Evolutionary conservation across 192 early-diverging fungal genomes (phyloP).

Genomic region (Rhizophlyctis rosea): DNA sequence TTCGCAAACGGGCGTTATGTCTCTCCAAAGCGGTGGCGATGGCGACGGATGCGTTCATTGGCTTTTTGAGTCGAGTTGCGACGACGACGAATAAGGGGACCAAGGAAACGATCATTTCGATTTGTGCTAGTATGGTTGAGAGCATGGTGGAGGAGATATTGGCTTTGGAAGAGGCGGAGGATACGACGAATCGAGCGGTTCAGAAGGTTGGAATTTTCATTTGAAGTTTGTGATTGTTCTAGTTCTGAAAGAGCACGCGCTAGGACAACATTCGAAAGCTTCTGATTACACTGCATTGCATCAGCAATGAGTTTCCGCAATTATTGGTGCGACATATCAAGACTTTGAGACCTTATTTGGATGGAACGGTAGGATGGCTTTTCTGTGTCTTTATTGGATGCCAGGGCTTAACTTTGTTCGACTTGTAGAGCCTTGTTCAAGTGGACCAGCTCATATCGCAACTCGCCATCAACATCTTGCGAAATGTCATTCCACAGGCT

Average conservation of each 20-base stretch:
- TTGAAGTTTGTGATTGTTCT: neutral
- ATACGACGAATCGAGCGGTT: slow-evolving; percentile 3
- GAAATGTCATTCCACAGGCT: slow-evolving; percentile 48
- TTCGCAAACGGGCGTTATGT: slow-evolving; percentile 23
- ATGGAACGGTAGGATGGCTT: neutral
- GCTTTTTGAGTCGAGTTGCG: slow-evolving; percentile 8
- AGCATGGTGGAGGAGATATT: slow-evolving; percentile 72
- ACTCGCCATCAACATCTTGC: slow-evolving; percentile 39
- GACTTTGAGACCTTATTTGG: slow-evolving; percentile 60
- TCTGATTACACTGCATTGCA: slow-evolving; percentile 22
- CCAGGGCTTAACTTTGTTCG: slow-evolving; percentile 11
- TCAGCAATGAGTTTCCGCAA: slow-evolving; percentile 54
- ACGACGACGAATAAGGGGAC: neutral
- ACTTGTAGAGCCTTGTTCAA: too few species aligned
- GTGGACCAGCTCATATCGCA: too few species aligned
- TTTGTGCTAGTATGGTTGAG: slow-evolving; percentile 68
- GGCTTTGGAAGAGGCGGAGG: slow-evolving; percentile 55
- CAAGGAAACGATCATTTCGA: slow-evolving; percentile 40
- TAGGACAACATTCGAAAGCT: slow-evolving; percentile 26
- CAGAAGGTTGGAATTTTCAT: neutral
- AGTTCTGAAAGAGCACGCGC: neutral
- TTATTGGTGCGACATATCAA: slow-evolving; percentile 51
- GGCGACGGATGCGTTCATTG: slow-evolving; percentile 3
- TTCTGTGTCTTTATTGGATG: too few species aligned
- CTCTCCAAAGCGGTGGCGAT: slow-evolving; percentile 2